These are phyloP conservation scores for Dendrothele bispora DNA, from an alignment of 768 basidiomycete species.

Conservation along the genomic window DNA sequence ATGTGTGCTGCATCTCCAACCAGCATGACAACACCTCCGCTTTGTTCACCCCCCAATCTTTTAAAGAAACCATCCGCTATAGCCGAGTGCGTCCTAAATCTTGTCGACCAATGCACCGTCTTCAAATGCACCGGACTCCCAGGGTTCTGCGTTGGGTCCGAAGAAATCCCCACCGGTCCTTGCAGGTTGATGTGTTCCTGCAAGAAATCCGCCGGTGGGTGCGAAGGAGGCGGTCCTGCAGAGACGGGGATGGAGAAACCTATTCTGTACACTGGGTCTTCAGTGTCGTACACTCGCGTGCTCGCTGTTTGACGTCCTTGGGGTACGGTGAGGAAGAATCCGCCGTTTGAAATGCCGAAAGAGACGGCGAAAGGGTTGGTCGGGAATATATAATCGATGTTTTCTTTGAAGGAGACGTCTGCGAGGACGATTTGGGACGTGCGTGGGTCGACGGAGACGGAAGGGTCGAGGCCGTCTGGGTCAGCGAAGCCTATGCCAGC, in stretches of 20 bases:
- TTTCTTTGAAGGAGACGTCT: slow-evolving; percentile 40
- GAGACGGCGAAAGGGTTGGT: no score
- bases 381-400: no score
- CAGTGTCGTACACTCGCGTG: neutral
- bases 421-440: slow-evolving; percentile 37
- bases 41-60: slow-evolving; percentile 18
- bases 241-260: slow-evolving; percentile 6
- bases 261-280: slow-evolving; percentile 3
- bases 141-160: slow-evolving; percentile 24
- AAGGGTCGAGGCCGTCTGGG: slow-evolving; percentile 24
- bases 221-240: slow-evolving; percentile 31
- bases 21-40: slow-evolving; percentile 16
- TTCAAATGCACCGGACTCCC: slow-evolving; percentile 22
- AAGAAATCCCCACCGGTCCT: slow-evolving; percentile 26
- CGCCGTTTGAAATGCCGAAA: no score
- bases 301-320: slow-evolving; percentile 1
- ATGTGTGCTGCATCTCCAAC: slow-evolving; percentile 26
- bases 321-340: slow-evolving; percentile 1
- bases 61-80: slow-evolving; percentile 33
- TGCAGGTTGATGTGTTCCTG: slow-evolving; percentile 34
- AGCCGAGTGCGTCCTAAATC: slow-evolving; percentile 37
- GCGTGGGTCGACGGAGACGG: slow-evolving; percentile 17
- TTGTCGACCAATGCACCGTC: slow-evolving; percentile 35
- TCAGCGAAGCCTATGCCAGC: slow-evolving; percentile 38
- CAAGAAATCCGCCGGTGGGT: slow-evolving; percentile 34